These are phyloP conservation scores for Fusarium metavorans DNA, from an alignment of 2,329 filamentous ascomycete genomes.

Conservation along the genomic window DNA sequence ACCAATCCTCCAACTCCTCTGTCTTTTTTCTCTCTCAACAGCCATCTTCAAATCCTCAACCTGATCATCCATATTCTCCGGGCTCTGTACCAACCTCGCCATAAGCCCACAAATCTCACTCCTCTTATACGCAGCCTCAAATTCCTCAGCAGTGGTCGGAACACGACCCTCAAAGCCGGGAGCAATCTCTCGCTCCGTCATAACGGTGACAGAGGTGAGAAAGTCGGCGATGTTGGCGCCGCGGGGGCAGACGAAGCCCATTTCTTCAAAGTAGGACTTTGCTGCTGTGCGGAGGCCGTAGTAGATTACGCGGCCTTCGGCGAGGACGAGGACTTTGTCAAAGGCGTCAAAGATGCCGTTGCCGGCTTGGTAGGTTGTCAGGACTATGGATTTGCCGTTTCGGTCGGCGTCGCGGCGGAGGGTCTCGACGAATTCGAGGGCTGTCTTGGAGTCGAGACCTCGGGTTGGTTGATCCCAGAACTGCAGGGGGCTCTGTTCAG, in stretches of 20 bases:
- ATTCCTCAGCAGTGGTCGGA: conserved; percentile 72
- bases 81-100: neutral
- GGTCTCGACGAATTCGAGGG: conserved; percentile 74
- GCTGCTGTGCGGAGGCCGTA: conserved; percentile 72
- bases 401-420: conserved; percentile 72
- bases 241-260: conserved; percentile 69
- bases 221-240: conserved; percentile 75
- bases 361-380: conserved; percentile 75
- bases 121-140: conserved; percentile 56
- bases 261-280: conserved; percentile 72
- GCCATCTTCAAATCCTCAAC: conserved; percentile 55
- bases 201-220: conserved; percentile 75
- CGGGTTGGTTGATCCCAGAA: conserved; percentile 79
- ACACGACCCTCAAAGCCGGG: conserved; percentile 67
- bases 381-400: conserved; percentile 72
- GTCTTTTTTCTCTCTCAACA: conserved; percentile 41
- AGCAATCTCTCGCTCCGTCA: conserved; percentile 70
- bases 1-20: conserved; percentile 27
- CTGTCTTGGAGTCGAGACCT: conserved; percentile 77
- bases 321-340: conserved; percentile 79
- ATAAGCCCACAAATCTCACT: conserved; percentile 16
- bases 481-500: conserved; percentile 60
- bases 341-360: conserved; percentile 74
- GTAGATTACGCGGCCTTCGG: conserved; percentile 74
- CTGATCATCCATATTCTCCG: conserved; percentile 48